phyloP scores from a whole-genome alignment of 306 rosid genomes.

The Gastrolobium villosum region DNA sequence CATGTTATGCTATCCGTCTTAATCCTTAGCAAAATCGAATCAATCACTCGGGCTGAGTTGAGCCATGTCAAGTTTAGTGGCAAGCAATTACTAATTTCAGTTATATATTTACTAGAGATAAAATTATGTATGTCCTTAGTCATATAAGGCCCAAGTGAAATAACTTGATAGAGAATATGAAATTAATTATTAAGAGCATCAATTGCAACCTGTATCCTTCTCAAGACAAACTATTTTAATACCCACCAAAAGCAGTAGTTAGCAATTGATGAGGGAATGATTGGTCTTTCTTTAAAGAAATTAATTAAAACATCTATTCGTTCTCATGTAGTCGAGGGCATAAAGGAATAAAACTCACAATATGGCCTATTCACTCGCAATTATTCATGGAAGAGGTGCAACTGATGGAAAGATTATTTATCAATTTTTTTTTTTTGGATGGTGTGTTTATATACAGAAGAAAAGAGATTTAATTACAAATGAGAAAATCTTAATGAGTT shows the following conservation, averaged over 20 bases:
- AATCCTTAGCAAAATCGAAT: constrained; percentile 22
- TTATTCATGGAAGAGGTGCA: constrained; percentile 15
- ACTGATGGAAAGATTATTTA: neutral
- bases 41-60: neutral
- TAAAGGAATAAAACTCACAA: constrained; percentile 6
- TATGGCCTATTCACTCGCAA: neutral
- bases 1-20: neutral
- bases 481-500: neutral
- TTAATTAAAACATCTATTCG: neutral
- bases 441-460: neutral
- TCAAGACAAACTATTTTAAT: constrained; percentile 33
- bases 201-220: constrained; percentile 51
- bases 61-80: neutral
- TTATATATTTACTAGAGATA: neutral
- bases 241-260: constrained; percentile 35
- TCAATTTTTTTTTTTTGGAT: neutral
- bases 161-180: constrained; percentile 27
- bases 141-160: neutral
- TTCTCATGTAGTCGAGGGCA: neutral
- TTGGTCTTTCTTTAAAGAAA: constrained; percentile 7
- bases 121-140: neutral
- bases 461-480: neutral
- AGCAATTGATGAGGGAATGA: constrained; percentile 20
- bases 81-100: constrained; percentile 17
- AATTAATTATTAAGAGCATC: constrained; percentile 55